These are phyloP conservation scores for Pulveroboletus sp. DNA, from an alignment of 768 basidiomycete genomes.

Conservation along the genomic window DNA sequence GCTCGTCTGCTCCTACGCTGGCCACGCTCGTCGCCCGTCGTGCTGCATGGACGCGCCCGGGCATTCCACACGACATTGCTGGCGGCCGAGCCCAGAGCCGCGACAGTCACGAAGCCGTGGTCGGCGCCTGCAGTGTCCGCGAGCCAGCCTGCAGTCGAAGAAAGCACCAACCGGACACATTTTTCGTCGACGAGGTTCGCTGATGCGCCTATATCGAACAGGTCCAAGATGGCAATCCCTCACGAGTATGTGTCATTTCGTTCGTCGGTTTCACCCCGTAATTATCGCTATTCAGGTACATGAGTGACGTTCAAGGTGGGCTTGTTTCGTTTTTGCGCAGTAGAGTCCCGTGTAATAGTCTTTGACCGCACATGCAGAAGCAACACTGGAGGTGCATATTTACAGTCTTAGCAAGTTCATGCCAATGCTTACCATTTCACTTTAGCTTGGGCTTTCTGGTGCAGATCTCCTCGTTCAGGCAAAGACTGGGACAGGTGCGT, in stretches of 20 bases:
- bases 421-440: conserved; percentile 2
- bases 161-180: conserved; percentile 23
- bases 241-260: conserved; percentile 37
- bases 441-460: conserved; percentile 39
- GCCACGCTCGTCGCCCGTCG: conserved; percentile 15
- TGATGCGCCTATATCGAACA: conserved; percentile 36
- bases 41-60: conserved; percentile 11
- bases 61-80: conserved; percentile 12
- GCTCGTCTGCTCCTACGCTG: conserved; percentile 25
- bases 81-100: conserved; percentile 5
- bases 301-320: conserved; percentile 49
- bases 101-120: conserved; percentile 11
- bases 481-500: conserved; percentile 59
- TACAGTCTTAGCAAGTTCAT: background rate
- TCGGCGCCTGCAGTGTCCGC: background rate
- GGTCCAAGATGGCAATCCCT: conserved; percentile 39
- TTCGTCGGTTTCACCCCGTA: background rate
- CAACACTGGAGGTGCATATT: conserved; percentile 44
- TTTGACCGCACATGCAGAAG: conserved; percentile 25
- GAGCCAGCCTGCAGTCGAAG: conserved; percentile 11
- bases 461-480: conserved; percentile 50
- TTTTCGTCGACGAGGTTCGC: conserved; percentile 28
- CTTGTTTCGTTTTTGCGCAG: background rate
- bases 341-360: background rate
- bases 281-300: conserved; percentile 30